Evolutionary conservation across 2,329 filamentous ascomycete genomes (phyloP).

Genomic region (Epichloe amarillans): DNA sequence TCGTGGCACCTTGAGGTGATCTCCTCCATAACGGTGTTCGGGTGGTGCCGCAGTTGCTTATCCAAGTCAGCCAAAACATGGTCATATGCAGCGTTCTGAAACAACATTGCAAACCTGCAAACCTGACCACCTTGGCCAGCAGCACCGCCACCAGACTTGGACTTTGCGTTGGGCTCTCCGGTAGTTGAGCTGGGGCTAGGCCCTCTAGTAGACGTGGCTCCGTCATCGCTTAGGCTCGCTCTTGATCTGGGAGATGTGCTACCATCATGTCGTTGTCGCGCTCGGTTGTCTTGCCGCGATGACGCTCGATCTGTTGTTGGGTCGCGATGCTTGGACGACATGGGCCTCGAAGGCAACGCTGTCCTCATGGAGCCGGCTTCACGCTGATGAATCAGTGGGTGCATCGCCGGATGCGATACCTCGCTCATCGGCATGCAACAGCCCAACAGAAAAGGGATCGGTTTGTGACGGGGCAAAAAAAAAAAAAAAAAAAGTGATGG

Average conservation of each 20-base stretch:
- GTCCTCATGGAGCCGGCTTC: constrained; percentile 20
- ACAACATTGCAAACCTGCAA: constrained; percentile 46
- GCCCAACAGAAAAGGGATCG: neutral
- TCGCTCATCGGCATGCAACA: constrained; percentile 19
- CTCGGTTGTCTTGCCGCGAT: constrained; percentile 7
- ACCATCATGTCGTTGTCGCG: constrained; percentile 10
- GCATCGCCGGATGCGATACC: constrained; percentile 12
- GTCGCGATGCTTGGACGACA: constrained; percentile 20
- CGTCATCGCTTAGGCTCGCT: constrained; percentile 14
- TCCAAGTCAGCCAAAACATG: constrained; percentile 1
- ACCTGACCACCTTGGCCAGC: constrained; percentile 44
- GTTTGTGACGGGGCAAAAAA: neutral
- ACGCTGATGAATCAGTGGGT: constrained; percentile 16
- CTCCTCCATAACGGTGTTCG: constrained; percentile 89
- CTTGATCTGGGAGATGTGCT: constrained; percentile 16
- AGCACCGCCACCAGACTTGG: constrained; percentile 4
- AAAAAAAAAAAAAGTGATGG: too few relatives aligned
- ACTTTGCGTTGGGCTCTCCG: constrained; percentile 8
- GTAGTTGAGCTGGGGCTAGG: constrained; percentile 16
- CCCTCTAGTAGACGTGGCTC: constrained; percentile 12
- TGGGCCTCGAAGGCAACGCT: constrained; percentile 24
- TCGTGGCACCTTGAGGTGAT: constrained; percentile 83
- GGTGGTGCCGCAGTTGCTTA: constrained; percentile 93
- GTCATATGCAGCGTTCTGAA: neutral
- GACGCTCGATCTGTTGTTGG: constrained; percentile 12